Percentiles rank a stretch among this genome's conserved stretches.
Conservation (phyloP, 116 monocot genomes). For the Iris pallida region DNA sequence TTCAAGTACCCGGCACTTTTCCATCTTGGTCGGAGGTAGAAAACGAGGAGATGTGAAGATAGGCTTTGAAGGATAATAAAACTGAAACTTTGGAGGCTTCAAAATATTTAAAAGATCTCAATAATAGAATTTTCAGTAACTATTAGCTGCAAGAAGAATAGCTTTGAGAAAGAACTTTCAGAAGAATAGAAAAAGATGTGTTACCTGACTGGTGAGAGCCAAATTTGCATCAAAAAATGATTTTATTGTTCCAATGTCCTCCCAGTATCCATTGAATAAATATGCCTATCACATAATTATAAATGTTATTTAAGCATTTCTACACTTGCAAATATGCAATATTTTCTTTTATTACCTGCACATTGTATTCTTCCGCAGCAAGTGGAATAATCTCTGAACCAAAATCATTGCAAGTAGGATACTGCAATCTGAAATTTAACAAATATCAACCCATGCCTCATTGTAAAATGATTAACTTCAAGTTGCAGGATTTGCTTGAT, state of each 20-base stretch:
- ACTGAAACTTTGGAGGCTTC: slow-evolving; percentile 65
- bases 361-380: slow-evolving; percentile 54
- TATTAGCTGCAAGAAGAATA: neutral
- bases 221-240: slow-evolving; percentile 82
- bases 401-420: slow-evolving; percentile 71
- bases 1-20: slow-evolving; percentile 51
- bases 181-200: neutral
- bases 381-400: slow-evolving; percentile 75
- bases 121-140: neutral
- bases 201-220: slow-evolving; percentile 65
- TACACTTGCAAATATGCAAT: slow-evolving; percentile 4
- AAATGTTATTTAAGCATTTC: neutral
- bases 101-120: neutral
- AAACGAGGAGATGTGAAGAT: slow-evolving; percentile 75
- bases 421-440: slow-evolving; percentile 29
- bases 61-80: slow-evolving; percentile 64
- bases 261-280: slow-evolving; percentile 73
- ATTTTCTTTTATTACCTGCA: slow-evolving; percentile 55
- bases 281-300: slow-evolving; percentile 39
- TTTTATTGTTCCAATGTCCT: slow-evolving; percentile 77
- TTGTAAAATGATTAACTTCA: slow-evolving; percentile 12
- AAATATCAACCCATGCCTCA: slow-evolving; percentile 8
- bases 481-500: slow-evolving; percentile 5
- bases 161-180: neutral
- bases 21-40: slow-evolving; percentile 65